A percentile compares a stretch with the other conserved stretches of the same genome.
phyloP scores from a whole-genome alignment of 495 filamentous ascomycete genomes.

The Massariosphaeria phaeospora region DNA sequence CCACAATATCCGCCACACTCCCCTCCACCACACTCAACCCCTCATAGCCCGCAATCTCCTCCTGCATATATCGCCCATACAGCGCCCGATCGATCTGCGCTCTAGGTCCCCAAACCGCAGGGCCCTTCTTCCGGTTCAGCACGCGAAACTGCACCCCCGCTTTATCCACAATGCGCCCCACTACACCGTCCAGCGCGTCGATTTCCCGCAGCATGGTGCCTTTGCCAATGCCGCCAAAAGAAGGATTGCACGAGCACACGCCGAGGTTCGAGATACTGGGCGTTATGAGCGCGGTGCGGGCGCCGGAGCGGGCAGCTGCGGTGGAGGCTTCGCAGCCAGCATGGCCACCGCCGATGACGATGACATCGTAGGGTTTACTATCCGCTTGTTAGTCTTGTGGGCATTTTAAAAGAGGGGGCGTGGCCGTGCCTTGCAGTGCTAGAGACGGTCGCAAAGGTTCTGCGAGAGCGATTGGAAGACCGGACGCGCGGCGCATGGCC shows the following conservation, averaged over 20 bases:
- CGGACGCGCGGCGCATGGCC: slow-evolving; percentile 44
- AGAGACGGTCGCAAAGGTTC: slow-evolving; percentile 39
- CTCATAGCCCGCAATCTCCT: slow-evolving; percentile 71
- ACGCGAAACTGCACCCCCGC: slow-evolving; percentile 88
- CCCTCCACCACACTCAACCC: slow-evolving; percentile 75
- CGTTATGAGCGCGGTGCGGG: slow-evolving; percentile 84
- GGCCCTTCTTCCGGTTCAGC: slow-evolving; percentile 82
- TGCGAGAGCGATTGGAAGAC: slow-evolving; percentile 27
- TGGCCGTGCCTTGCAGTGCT: slow-evolving; percentile 27
- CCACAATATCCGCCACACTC: slow-evolving; percentile 87
- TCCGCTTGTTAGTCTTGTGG: slow-evolving; percentile 9
- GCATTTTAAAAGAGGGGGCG: not conserved
- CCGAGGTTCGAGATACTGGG: slow-evolving; percentile 84
- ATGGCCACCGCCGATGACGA: slow-evolving; percentile 94
- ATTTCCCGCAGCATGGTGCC: slow-evolving; percentile 94
- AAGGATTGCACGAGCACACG: slow-evolving; percentile 95
- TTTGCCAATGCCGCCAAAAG: slow-evolving; percentile 97
- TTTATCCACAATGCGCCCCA: slow-evolving; percentile 86
- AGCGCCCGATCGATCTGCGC: slow-evolving; percentile 92
- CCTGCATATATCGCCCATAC: slow-evolving; percentile 87
- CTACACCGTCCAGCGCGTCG: slow-evolving; percentile 89
- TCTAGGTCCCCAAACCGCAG: slow-evolving; percentile 93
- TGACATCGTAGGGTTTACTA: slow-evolving; percentile 77
- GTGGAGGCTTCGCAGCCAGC: slow-evolving; percentile 91
- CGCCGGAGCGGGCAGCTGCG: slow-evolving; percentile 85